phyloP scores from a whole-genome alignment of 2,329 filamentous ascomycete genomes.

The Paraphaeosphaeria minitans region DNA sequence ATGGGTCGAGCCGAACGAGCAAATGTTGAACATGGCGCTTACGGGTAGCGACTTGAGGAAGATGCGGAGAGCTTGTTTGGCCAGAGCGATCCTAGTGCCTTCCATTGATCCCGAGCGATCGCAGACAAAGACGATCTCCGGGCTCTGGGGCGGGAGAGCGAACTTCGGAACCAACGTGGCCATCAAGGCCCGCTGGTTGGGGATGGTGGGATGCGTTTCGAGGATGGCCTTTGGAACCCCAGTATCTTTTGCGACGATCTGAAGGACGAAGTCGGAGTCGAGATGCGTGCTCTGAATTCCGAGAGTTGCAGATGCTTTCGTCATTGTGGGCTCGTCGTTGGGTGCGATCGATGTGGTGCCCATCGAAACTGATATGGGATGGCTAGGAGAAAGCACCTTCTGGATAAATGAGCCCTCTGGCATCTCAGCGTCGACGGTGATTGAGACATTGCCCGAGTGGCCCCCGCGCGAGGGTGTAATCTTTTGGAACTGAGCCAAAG shows the following conservation, averaged over 20 bases:
- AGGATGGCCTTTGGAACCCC: constrained; percentile 68
- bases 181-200: constrained; percentile 70
- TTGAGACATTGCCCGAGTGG: constrained; percentile 52
- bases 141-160: constrained; percentile 59
- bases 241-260: constrained; percentile 65
- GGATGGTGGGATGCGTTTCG: constrained; percentile 67
- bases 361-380: constrained; percentile 69
- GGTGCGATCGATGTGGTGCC: constrained; percentile 60
- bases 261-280: constrained; percentile 69
- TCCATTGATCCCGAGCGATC: constrained; percentile 73
- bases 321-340: constrained; percentile 57
- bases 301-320: constrained; percentile 67
- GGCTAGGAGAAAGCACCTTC: constrained; percentile 68
- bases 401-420: constrained; percentile 62
- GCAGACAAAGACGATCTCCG: constrained; percentile 74
- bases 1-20: constrained; percentile 63
- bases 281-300: constrained; percentile 60
- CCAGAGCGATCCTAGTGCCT: constrained; percentile 56
- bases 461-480: constrained; percentile 26
- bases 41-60: constrained; percentile 70
- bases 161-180: constrained; percentile 73
- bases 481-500: neutral
- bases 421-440: constrained; percentile 66
- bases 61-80: constrained; percentile 62
- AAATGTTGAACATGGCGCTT: constrained; percentile 71